Base-by-base conservation (phyloP, 768 basidiomycete species). In the Tricholoma matsutake region DNA sequence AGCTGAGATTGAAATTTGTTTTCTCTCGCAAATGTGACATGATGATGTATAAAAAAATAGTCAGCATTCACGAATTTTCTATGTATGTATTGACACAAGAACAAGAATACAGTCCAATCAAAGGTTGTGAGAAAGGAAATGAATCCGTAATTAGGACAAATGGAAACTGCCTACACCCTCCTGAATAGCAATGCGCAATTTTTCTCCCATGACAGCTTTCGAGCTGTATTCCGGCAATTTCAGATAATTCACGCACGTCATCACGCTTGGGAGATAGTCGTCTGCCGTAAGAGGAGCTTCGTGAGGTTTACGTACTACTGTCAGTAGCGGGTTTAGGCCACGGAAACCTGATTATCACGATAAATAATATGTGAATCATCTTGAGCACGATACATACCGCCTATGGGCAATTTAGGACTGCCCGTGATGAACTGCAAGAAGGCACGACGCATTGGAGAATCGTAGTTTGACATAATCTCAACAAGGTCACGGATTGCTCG, bases 151-250 rank as follows among this genome's bases (percentile, higher is more conserved):
- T 84, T 79, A 98, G 71, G 96, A 98, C 73, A 99, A 80, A 78
- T 98, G 96, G 91, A 98, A 98, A 69, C 93, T 94, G 56, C 94
- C 94, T 60, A 93, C 89, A 43, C 97, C 97, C 76, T 98, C 97
- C 67, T 86, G 84, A 79, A 97, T 92, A 37, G 97, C 96, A 32
- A 85, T 80, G 56, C 80, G 79, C 65, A 99, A 74, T 72, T 94
- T 96, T 72, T 92, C 86, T 67, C 78, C 81, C 86, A 98, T 89
- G 39, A 92, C 86, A 35, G 79, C 83, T 74, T 91, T 94, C 28
- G 89, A 87, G 59, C 91, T 93, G 73, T 98, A 98, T 69, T 98
- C 95, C 0, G 96, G 96, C 65, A 98, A 79, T 74, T 99, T 99
- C 69, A 99, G 78, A 71, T 94, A 96, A 75, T 95, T 94, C 62